Evolutionary conservation across 2,329 filamentous ascomycete genomes (phyloP).

Genomic region (Zalaria obscura): DNA sequence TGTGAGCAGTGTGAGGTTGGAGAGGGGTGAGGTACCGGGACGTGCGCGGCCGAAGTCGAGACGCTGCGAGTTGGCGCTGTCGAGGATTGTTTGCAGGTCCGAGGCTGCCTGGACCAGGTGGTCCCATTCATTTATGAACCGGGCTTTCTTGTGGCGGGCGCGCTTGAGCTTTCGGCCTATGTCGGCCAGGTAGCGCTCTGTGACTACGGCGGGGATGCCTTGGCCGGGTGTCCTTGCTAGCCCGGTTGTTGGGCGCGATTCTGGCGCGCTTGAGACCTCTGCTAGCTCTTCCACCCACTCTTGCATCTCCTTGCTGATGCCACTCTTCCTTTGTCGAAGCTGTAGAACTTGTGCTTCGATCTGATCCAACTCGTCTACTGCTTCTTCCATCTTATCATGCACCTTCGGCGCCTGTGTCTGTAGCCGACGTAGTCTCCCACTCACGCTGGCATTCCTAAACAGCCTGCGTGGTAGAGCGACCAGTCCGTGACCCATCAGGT

Average conservation of each 20-base stretch:
- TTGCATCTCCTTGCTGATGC: slow-evolving; percentile 58
- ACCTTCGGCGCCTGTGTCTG: slow-evolving; percentile 67
- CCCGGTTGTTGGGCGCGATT: slow-evolving; percentile 28
- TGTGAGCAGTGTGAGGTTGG: slow-evolving; percentile 49
- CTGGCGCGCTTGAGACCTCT: slow-evolving; percentile 58
- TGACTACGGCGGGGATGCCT: slow-evolving; percentile 59
- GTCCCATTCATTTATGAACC: slow-evolving; percentile 80
- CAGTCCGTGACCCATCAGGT: slow-evolving; percentile 92
- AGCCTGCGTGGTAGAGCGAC: slow-evolving; percentile 78
- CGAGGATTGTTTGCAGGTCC: slow-evolving; percentile 65
- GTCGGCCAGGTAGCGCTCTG: slow-evolving; percentile 83
- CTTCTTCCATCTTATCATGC: slow-evolving; percentile 79
- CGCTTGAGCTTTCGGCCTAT: slow-evolving; percentile 69
- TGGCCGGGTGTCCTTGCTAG: background rate
- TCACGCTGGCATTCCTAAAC: slow-evolving; percentile 65
- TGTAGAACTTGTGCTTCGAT: slow-evolving; percentile 70
- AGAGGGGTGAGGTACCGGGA: slow-evolving; percentile 36
- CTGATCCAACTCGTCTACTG: slow-evolving; percentile 64
- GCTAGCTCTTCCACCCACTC: slow-evolving; percentile 95
- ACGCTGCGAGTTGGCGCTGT: slow-evolving; percentile 66
- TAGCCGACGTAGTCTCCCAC: slow-evolving; percentile 56
- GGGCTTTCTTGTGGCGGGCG: slow-evolving; percentile 66
- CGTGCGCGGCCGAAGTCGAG: slow-evolving; percentile 57
- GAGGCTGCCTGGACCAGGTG: slow-evolving; percentile 59
- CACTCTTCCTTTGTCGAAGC: slow-evolving; percentile 66